A percentile compares a stretch with the other conserved stretches of the same genome.
These are phyloP conservation scores for Sclerotinia sclerotiorum DNA, from an alignment of 2,329 filamentous ascomycete species.

Conservation along the genomic window DNA sequence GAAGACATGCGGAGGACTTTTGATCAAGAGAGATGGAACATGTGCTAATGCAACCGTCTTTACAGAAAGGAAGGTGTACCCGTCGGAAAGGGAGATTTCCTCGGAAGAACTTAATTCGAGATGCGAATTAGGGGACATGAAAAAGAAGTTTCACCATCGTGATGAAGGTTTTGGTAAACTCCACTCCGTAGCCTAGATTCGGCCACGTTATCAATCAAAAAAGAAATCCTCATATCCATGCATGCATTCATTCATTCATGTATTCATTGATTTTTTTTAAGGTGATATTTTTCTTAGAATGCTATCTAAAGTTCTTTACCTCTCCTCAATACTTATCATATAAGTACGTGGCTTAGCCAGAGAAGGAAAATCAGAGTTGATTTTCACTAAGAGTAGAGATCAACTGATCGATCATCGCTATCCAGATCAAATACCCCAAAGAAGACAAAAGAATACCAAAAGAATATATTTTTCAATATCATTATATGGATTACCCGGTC, in stretches of 20 bases:
- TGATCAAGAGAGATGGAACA: neutral
- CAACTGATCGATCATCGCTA: no score
- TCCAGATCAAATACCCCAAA: no score
- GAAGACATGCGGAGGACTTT: neutral
- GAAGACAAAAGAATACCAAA: no score
- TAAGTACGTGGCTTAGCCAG: no score
- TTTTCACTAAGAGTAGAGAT: no score
- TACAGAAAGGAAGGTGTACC: conserved; percentile 48
- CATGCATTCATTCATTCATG: neutral
- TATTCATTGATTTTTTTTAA: neutral
- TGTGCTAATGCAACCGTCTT: neutral
- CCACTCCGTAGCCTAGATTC: neutral
- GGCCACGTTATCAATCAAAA: neutral
- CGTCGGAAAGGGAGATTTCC: conserved; percentile 61
- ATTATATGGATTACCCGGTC: no score
- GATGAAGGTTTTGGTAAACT: neutral
- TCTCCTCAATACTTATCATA: neutral
- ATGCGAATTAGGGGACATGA: neutral
- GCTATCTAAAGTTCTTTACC: neutral
- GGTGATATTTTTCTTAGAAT: no score
- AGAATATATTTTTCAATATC: no score
- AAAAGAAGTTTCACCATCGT: neutral
- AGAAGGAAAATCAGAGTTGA: no score
- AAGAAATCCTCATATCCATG: no score
- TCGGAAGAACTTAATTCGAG: conserved; percentile 35